Percentiles rank a stretch among this genome's conserved stretches.
Conservation (phyloP, 2,329 filamentous ascomycete species). For the Ascochyta pisi region DNA sequence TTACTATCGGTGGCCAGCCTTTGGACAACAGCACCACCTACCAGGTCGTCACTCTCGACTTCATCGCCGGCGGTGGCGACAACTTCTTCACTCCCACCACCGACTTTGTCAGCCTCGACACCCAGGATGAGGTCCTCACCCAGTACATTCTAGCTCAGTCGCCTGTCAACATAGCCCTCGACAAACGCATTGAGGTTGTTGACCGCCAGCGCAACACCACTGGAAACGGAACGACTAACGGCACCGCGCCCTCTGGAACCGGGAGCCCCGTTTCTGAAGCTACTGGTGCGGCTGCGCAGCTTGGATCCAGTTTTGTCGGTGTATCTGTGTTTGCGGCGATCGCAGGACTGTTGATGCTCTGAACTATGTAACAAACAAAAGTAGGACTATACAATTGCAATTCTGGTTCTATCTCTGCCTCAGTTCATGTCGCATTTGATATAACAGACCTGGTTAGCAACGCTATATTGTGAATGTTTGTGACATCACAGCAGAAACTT, state of each 20-base stretch:
- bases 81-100: conserved; percentile 60
- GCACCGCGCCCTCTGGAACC: conserved; percentile 25
- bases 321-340: conserved; percentile 18
- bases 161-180: conserved; percentile 60
- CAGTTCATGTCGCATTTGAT: no score
- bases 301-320: conserved; percentile 15
- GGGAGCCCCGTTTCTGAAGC: conserved; percentile 13
- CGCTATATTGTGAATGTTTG: not conserved
- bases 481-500: conserved; percentile 15
- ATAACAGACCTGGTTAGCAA: no score
- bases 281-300: conserved; percentile 20
- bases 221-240: conserved; percentile 26
- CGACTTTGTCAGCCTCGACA: conserved; percentile 59
- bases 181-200: conserved; percentile 55
- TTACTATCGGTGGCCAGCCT: conserved; percentile 58
- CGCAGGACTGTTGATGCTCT: conserved; percentile 24
- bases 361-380: not conserved
- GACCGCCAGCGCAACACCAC: conserved; percentile 25
- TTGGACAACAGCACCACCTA: conserved; percentile 60
- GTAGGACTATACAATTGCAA: no score
- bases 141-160: conserved; percentile 58
- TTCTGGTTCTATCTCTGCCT: no score
- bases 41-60: conserved; percentile 67
- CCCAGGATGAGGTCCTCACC: conserved; percentile 62
- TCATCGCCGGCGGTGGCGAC: conserved; percentile 66